Conservation (phyloP, 177 flowering plant species). For the Vitis hybrid region DNA sequence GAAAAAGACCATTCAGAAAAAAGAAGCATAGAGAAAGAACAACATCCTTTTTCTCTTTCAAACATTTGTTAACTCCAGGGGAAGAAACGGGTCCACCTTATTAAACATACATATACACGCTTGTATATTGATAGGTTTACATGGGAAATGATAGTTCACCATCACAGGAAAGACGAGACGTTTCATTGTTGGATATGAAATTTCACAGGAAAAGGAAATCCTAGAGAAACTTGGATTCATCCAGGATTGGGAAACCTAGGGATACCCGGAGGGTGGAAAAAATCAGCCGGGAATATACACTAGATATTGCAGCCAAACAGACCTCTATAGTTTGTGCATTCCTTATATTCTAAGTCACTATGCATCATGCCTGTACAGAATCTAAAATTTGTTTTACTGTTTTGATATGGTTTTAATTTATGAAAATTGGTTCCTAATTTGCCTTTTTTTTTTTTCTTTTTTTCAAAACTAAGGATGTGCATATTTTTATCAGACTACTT, state of each 20-base stretch:
- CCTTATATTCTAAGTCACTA: too few relatives aligned
- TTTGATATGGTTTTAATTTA: too few relatives aligned
- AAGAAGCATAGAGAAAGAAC: too few relatives aligned
- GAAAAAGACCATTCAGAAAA: too few relatives aligned
- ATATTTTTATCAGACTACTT: too few relatives aligned
- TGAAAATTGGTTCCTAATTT: too few relatives aligned
- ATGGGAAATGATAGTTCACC: constrained; percentile 20
- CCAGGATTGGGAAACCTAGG: constrained; percentile 19
- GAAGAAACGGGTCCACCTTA: constrained; percentile 9
- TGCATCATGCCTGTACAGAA: too few relatives aligned
- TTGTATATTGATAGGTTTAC: constrained; percentile 6
- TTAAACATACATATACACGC: neutral
- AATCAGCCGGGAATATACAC: neutral
- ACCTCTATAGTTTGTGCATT: too few relatives aligned
- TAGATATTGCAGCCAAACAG: neutral
- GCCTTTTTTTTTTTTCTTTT: too few relatives aligned
- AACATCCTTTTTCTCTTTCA: too few relatives aligned
- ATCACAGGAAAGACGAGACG: constrained; percentile 6
- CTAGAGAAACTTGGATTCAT: constrained; percentile 6
- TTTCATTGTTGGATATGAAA: constrained; percentile 19
- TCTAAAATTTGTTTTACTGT: too few relatives aligned
- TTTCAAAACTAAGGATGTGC: too few relatives aligned
- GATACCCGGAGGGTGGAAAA: constrained; percentile 7
- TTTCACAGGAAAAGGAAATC: constrained; percentile 25
- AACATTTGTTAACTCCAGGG: neutral